phyloP scores from a whole-genome alignment of 2,329 filamentous ascomycete species.

The Cyphellophora europaea region DNA sequence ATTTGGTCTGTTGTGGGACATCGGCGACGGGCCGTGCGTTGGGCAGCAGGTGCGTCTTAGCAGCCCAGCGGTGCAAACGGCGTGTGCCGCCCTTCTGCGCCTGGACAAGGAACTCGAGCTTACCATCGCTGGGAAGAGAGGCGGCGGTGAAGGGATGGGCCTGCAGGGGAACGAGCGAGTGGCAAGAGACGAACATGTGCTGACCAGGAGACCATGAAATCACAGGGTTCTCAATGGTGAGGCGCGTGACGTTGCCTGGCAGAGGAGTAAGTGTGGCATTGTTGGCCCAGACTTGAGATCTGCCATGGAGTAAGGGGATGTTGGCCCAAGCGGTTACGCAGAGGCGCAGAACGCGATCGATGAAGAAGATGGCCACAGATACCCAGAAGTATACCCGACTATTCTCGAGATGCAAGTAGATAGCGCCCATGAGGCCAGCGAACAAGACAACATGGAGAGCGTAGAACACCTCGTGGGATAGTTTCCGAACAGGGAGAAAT shows the following conservation, averaged over 20 bases:
- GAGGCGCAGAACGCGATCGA: conserved; percentile 11
- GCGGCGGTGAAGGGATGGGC: conserved; percentile 57
- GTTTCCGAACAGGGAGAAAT: conserved; percentile 37
- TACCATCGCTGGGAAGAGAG: conserved; percentile 43
- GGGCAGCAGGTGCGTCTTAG: conserved; percentile 38
- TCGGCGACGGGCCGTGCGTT: not conserved
- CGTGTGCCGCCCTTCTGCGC: conserved; percentile 29
- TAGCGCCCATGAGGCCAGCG: conserved; percentile 36
- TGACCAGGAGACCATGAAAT: conserved; percentile 54
- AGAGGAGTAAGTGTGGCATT: conserved; percentile 39
- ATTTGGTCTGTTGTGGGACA: conserved; percentile 3
- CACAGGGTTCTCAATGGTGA: conserved; percentile 46
- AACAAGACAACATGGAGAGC: conserved; percentile 45
- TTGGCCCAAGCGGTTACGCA: conserved; percentile 7
- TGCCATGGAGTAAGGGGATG: conserved; percentile 9
- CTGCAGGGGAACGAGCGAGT: conserved; percentile 47
- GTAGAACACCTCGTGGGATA: conserved; percentile 47
- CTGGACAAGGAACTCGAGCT: conserved; percentile 48
- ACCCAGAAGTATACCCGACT: conserved; percentile 11
- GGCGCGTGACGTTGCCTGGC: conserved; percentile 45
- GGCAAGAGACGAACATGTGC: conserved; percentile 53
- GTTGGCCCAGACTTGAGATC: conserved; percentile 29
- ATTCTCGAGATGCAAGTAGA: conserved; percentile 21
- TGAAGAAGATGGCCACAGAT: conserved; percentile 11
- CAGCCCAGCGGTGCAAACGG: conserved; percentile 21